Percentiles rank a stretch among this genome's conserved stretches.
Evolutionary conservation across 2,329 filamentous ascomycete genomes (phyloP).

Genomic region (Scorias spongiosa): DNA sequence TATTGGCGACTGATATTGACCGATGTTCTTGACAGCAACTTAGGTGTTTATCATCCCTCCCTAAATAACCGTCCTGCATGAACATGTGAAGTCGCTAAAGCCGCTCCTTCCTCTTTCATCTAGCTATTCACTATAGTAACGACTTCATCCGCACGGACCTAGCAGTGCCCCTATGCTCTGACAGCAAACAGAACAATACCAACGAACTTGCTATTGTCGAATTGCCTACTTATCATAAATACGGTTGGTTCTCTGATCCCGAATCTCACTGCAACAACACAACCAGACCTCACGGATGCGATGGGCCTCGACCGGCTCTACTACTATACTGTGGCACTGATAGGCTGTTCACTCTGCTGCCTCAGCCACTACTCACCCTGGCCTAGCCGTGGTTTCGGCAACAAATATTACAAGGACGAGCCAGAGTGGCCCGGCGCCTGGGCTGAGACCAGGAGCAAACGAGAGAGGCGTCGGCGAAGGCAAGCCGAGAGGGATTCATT

Average conservation of each 20-base stretch:
- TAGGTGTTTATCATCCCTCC: too few species aligned
- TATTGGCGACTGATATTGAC: too few species aligned
- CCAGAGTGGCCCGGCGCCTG: neutral
- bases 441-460: neutral
- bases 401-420: slow-evolving; percentile 6
- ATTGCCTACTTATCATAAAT: neutral
- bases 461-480: neutral
- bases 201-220: neutral
- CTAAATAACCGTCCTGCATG: too few species aligned
- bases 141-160: neutral
- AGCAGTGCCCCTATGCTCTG: neutral
- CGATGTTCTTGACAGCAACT: too few species aligned
- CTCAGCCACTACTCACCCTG: slow-evolving; percentile 12
- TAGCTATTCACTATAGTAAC: neutral
- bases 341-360: slow-evolving; percentile 9
- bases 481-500: neutral
- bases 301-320: slow-evolving; percentile 17
- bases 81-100: neutral
- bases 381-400: slow-evolving; percentile 9
- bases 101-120: neutral
- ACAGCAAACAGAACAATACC: neutral
- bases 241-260: too few species aligned
- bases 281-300: too few species aligned
- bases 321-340: slow-evolving; percentile 11
- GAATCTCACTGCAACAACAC: too few species aligned